A percentile compares a stretch with the other conserved stretches of the same genome.
Conservation (phyloP, 2,329 filamentous ascomycete species). For the Cladosporium phlei region DNA sequence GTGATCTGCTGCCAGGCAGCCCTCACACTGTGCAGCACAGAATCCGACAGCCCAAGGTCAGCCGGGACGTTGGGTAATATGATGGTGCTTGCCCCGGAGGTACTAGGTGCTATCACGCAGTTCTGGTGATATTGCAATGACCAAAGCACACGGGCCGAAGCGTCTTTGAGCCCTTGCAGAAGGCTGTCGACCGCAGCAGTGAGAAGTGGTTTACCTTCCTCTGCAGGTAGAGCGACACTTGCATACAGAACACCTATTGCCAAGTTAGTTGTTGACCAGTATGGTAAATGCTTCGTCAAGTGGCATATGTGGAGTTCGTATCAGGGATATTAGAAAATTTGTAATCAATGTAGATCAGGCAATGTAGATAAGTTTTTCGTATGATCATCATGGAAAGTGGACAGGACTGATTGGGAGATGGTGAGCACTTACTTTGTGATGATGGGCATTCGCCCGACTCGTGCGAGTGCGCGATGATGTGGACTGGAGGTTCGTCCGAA, state of each 20-base stretch:
- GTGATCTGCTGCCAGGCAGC: constrained; percentile 64
- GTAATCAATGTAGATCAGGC: constrained; percentile 93
- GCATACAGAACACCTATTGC: constrained; percentile 55
- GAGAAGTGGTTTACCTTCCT: constrained; percentile 33
- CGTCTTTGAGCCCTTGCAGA: constrained; percentile 34
- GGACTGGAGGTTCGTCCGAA: constrained; percentile 47
- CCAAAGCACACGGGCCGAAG: constrained; percentile 43
- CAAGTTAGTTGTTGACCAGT: constrained; percentile 28
- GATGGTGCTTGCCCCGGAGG: constrained; percentile 28
- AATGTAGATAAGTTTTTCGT: constrained; percentile 99
- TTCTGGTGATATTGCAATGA: constrained; percentile 49
- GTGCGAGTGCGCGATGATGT: constrained; percentile 71
- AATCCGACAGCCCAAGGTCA: constrained; percentile 71
- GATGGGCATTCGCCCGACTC: constrained; percentile 87
- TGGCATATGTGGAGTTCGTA: constrained; percentile 46
- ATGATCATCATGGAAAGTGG: constrained; percentile 70
- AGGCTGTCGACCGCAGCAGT: constrained; percentile 41
- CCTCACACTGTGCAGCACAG: constrained; percentile 60
- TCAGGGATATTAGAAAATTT: constrained; percentile 63
- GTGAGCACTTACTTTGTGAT: constrained; percentile 77
- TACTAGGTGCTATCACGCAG: constrained; percentile 21
- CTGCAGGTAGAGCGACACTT: constrained; percentile 39
- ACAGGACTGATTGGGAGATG: constrained; percentile 15
- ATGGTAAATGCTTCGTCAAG: not conserved
- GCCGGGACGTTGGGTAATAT: constrained; percentile 51